These are phyloP conservation scores for Stenogyne calaminthoides DNA, from an alignment of 305 asterid species.

Conservation along the genomic window DNA sequence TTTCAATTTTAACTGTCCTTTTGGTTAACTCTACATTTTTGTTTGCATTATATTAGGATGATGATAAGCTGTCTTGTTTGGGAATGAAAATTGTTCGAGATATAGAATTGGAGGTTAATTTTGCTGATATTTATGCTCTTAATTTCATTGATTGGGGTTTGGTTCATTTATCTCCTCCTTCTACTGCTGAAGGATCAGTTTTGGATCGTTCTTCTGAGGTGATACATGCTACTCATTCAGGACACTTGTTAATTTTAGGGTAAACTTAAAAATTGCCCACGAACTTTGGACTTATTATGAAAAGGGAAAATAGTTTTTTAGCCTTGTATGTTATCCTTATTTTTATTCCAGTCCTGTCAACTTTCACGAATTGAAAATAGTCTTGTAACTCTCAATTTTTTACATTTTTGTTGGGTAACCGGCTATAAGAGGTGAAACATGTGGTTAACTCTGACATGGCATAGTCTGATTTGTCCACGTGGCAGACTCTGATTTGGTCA, in stretches of 20 bases:
- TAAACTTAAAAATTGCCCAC: too few species aligned
- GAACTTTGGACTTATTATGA: too few species aligned
- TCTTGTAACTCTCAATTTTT: too few species aligned
- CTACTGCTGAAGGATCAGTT: conserved; percentile 53
- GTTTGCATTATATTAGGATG: conserved; percentile 43
- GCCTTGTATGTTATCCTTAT: too few species aligned
- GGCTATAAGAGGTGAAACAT: too few species aligned
- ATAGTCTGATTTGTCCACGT: too few species aligned
- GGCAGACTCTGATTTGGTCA: too few species aligned
- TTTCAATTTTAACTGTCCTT: background rate
- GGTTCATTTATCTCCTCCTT: conserved; percentile 44
- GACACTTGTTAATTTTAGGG: conserved; percentile 4
- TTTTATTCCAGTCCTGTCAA: too few species aligned
- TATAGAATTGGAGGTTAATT: conserved; percentile 45
- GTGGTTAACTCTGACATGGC: too few species aligned
- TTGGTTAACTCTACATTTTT: conserved; percentile 19
- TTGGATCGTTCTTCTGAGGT: conserved; percentile 69
- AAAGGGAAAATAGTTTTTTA: too few species aligned
- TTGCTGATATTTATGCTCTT: conserved; percentile 72
- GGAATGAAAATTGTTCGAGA: conserved; percentile 45
- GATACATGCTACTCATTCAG: conserved; percentile 25
- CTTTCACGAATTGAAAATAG: too few species aligned
- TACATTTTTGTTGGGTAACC: too few species aligned
- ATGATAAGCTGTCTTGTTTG: conserved; percentile 61
- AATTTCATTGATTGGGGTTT: conserved; percentile 66